Base-by-base conservation (phyloP, 345 rosid genomes). In the Eucalyptus erythrocorys region DNA sequence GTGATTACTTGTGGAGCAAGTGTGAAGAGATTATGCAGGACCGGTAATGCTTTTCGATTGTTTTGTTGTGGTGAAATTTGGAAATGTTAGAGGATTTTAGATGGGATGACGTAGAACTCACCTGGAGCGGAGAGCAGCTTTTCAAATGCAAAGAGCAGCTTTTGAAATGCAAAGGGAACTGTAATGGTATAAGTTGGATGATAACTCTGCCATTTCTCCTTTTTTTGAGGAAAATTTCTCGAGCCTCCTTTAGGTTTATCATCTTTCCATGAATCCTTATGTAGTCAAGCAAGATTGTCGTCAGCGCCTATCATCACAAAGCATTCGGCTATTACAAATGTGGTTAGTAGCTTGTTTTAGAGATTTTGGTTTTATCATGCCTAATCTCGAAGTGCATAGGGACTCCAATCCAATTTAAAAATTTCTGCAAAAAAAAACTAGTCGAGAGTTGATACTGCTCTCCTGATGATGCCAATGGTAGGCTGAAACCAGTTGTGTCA, bases 41-140 rank as follows among this genome's bases (percentile, higher is more conserved):
- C 5, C 12, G 30, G 61, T 55, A 55, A 55, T 55, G 30, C 61
- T 4, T 55, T 4, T 1, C 19, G 6, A 10, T 55, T 55, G 13
- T 55, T 55, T 13, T 22, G 1, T 55, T 5, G 1, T 0, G 1
- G 13, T 55, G 6, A 55, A 10, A 21, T 55, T 55, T 10, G 30
- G 13, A 55, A 55, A 55, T 55, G 6, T 24, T 24, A 2, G 61
- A 55, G 24, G 19, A 55, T 55, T 24, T 55, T 55, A 24, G 2
- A 4, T 55, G 6, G 4, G 13, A 55, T 24, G 61, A 55, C 10
- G 30, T 24, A 55, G 4, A 55, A 55, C 26, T 55, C 61, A 55
- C 13, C 6, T 1, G 5, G 1, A 55, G 6, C 0, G 13, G 61
- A 24, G 61, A 55, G 61, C 61, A 55, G 61, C 61, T 24, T 55